A percentile compares a stretch with the other conserved stretches of the same genome.
phyloP scores from a whole-genome alignment of 495 filamentous ascomycete species.

The Penicillium herquei region DNA sequence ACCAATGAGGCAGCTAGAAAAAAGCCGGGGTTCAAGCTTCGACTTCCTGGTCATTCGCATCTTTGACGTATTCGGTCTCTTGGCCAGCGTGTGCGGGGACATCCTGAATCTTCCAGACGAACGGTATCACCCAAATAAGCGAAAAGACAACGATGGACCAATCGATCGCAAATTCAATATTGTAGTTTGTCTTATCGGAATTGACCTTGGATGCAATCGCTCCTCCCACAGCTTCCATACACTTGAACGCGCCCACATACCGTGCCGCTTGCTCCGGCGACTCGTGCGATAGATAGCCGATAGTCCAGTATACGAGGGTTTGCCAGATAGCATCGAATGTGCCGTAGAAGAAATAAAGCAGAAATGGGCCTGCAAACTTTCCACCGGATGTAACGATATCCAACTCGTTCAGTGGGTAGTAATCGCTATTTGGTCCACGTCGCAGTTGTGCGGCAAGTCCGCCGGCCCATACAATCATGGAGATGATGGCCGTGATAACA shows the following conservation, averaged over 20 bases:
- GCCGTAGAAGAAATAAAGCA: constrained; percentile 9
- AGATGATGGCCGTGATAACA: background rate
- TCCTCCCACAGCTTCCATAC: constrained; percentile 5
- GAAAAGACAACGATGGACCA: background rate
- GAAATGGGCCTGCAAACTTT: constrained; percentile 1
- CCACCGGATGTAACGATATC: background rate
- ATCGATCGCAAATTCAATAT: constrained; percentile 1
- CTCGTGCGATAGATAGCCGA: constrained; percentile 9
- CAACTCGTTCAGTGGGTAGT: background rate
- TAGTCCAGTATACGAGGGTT: constrained; percentile 10
- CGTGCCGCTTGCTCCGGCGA: constrained; percentile 8
- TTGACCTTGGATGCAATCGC: constrained; percentile 12
- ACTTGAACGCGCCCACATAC: constrained; percentile 11
- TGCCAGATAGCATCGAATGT: constrained; percentile 10
- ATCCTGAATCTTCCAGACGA: background rate
- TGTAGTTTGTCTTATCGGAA: constrained; percentile 5
- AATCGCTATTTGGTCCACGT: background rate
- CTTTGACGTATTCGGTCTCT: background rate
- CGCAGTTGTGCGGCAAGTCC: background rate
- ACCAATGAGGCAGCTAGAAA: background rate
- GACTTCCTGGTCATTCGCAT: background rate
- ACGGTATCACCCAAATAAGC: background rate
- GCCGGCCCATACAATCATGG: background rate
- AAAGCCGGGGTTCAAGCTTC: background rate
- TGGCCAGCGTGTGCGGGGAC: background rate